phyloP scores from a whole-genome alignment of 352 stramenopile genomes.

The Globisporangium viniferum region DNA sequence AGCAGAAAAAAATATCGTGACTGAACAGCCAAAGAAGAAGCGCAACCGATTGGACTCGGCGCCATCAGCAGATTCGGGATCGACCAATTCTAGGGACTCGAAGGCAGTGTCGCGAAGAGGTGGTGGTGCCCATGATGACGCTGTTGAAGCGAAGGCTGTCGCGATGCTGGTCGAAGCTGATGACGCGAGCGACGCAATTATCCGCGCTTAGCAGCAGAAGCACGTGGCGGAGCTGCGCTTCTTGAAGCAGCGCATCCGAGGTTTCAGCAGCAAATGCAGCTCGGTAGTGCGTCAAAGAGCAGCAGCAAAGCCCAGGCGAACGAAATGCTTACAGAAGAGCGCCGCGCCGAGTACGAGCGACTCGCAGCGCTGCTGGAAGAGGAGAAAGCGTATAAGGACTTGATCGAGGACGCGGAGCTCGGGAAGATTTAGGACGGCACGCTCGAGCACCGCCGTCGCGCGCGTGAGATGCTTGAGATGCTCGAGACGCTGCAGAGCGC shows the following conservation, averaged over 20 bases:
- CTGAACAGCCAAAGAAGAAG: slow-evolving; percentile 10
- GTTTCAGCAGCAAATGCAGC: slow-evolving; percentile 19
- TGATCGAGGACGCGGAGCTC: slow-evolving; percentile 20
- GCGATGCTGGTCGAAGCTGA: slow-evolving; percentile 6
- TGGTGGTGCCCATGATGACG: neutral
- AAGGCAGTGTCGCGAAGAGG: neutral
- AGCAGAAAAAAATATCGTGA: neutral
- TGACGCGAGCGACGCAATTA: neutral
- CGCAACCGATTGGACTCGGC: slow-evolving; percentile 15
- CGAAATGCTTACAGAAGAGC: slow-evolving; percentile 15
- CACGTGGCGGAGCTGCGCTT: slow-evolving; percentile 20
- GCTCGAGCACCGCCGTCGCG: slow-evolving; percentile 20
- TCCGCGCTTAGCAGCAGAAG: slow-evolving; percentile 23
- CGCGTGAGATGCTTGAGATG: slow-evolving; percentile 15
- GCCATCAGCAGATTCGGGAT: neutral
- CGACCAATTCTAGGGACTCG: neutral
- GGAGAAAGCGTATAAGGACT: slow-evolving; percentile 17
- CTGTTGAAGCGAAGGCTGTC: neutral
- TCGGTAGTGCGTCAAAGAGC: neutral
- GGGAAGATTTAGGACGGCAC: slow-evolving; percentile 20
- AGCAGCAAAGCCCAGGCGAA: slow-evolving; percentile 1
- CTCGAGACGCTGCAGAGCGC: slow-evolving; percentile 22
- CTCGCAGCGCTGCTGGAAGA: slow-evolving; percentile 12
- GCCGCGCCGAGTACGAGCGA: slow-evolving; percentile 15
- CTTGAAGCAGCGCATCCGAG: slow-evolving; percentile 23